These are phyloP conservation scores for Alliaria petiolata DNA, from an alignment of 345 rosid species.

Conservation along the genomic window DNA sequence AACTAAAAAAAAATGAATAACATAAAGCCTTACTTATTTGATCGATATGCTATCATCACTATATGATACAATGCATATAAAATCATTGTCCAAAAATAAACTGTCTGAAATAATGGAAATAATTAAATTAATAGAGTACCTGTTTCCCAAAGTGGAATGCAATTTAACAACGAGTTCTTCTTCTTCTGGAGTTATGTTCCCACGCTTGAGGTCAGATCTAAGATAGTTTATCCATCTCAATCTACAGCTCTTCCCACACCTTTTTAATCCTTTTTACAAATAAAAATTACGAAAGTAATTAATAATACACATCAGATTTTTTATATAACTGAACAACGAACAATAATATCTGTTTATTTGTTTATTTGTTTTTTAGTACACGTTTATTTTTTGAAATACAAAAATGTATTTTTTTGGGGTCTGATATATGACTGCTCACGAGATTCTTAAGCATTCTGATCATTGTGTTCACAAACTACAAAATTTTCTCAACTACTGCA, in stretches of 20 bases:
- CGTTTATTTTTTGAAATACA: not conserved
- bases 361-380: not conserved
- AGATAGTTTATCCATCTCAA: slow-evolving; percentile 88
- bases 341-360: not conserved
- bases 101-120: not conserved
- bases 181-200: slow-evolving; percentile 61
- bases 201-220: slow-evolving; percentile 70
- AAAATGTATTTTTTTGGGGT: not conserved
- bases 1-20: not conserved
- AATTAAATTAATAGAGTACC: slow-evolving; percentile 32
- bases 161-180: slow-evolving; percentile 59
- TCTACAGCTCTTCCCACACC: slow-evolving; percentile 95
- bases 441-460: slow-evolving; percentile 2
- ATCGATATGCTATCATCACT: not conserved
- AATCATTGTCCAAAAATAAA: not conserved
- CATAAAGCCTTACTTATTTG: not conserved
- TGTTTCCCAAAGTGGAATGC: slow-evolving; percentile 71
- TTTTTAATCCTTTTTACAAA: slow-evolving; percentile 45
- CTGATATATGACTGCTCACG: slow-evolving; percentile 11
- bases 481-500: not conserved
- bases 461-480: too few species aligned
- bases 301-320: not conserved
- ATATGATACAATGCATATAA: not conserved
- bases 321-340: not conserved
- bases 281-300: not conserved